Conservation (phyloP, 768 basidiomycete species). For the Amanita phalloides region DNA sequence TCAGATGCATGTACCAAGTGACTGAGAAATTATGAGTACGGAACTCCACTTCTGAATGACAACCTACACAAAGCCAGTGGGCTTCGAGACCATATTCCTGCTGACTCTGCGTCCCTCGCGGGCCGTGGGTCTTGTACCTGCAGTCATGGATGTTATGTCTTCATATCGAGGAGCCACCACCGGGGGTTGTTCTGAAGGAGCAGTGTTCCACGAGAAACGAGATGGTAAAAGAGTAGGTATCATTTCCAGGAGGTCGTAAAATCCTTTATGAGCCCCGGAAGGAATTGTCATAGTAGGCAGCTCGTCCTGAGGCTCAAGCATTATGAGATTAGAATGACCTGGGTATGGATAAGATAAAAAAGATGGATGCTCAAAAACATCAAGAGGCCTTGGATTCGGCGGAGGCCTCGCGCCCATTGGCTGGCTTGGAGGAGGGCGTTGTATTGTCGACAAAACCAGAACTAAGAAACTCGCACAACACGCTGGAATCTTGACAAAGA, state of each 20-base stretch:
- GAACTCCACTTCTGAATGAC: background rate
- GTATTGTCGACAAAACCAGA: background rate
- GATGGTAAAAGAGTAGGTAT: constrained; percentile 66
- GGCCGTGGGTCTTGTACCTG: constrained; percentile 22
- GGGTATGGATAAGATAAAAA: constrained; percentile 32
- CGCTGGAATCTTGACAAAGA: background rate
- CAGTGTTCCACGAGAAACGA: constrained; percentile 46
- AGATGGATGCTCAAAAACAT: constrained; percentile 23
- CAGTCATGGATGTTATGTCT: constrained; percentile 26
- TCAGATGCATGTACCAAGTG: constrained; percentile 89
- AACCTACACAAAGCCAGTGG: constrained; percentile 77
- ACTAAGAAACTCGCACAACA: background rate
- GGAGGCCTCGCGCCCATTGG: constrained; percentile 1
- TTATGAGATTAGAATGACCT: constrained; percentile 22
- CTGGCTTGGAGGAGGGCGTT: constrained; percentile 1
- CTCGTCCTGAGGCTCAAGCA: constrained; percentile 28
- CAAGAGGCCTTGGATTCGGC: constrained; percentile 13
- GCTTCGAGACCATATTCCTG: constrained; percentile 84
- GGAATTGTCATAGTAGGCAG: constrained; percentile 38
- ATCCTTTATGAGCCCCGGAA: constrained; percentile 75
- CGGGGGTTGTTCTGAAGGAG: constrained; percentile 28
- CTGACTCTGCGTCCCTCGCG: constrained; percentile 60
- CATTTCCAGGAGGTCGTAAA: constrained; percentile 76
- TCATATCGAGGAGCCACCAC: constrained; percentile 66
- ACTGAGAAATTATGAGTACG: constrained; percentile 27